Evolutionary conservation across 345 rosid genomes (phyloP).

Genomic region (Toxicodendron radicans): DNA sequence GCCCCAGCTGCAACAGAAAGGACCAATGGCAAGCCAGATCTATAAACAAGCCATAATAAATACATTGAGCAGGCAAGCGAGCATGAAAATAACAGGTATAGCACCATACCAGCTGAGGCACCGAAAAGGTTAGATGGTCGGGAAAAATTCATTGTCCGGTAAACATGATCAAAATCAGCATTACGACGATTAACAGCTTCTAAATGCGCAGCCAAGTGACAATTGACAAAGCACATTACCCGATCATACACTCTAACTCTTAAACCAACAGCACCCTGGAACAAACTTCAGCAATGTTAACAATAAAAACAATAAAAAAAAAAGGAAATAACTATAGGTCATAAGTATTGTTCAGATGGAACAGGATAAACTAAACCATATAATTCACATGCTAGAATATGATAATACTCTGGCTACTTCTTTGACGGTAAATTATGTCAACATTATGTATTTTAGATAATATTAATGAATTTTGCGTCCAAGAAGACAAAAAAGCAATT

Average conservation of each 20-base stretch:
- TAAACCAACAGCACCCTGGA: slow-evolving; percentile 83
- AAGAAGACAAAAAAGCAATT: too few relatives aligned
- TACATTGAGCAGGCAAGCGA: slow-evolving; percentile 57
- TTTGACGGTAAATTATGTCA: too few relatives aligned
- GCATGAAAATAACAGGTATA: slow-evolving; percentile 62
- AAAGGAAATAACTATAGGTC: background rate
- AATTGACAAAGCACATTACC: slow-evolving; percentile 75
- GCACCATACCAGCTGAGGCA: slow-evolving; percentile 67
- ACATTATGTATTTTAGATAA: too few relatives aligned
- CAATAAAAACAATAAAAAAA: background rate
- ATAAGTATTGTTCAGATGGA: background rate
- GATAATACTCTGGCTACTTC: too few relatives aligned
- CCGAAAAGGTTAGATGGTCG: slow-evolving; percentile 52
- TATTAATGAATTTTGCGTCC: too few relatives aligned
- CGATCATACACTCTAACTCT: slow-evolving; percentile 75
- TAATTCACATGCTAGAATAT: background rate
- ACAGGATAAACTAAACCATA: background rate
- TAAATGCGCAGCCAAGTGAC: slow-evolving; percentile 85
- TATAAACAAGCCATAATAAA: slow-evolving; percentile 67
- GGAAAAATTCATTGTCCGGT: slow-evolving; percentile 58
- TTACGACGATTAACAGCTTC: slow-evolving; percentile 78
- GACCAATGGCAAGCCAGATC: slow-evolving; percentile 74
- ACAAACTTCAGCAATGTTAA: slow-evolving; percentile 10
- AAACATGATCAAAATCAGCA: slow-evolving; percentile 81
- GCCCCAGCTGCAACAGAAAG: slow-evolving; percentile 82